phyloP scores from a whole-genome alignment of 371 early-diverging fungal genomes.

The Modicella reniformis region DNA sequence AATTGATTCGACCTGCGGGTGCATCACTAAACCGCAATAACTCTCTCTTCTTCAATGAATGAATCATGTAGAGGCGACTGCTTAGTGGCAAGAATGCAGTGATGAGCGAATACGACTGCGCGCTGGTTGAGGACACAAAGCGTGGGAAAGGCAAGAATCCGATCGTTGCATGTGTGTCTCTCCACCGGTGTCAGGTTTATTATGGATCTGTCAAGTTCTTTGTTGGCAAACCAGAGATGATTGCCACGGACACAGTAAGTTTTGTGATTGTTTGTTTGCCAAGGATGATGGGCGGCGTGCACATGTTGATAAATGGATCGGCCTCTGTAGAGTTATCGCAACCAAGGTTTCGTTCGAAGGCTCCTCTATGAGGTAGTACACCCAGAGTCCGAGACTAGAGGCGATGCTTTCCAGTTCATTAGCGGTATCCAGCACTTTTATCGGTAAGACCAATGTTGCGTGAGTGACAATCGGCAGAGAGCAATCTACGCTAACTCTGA shows the following conservation, averaged over 20 bases:
- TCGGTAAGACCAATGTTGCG: constrained; percentile 17
- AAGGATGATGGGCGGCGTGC: background rate
- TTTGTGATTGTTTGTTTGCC: background rate
- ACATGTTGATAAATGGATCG: background rate
- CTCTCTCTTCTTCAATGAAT: background rate
- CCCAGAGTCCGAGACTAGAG: constrained; percentile 40
- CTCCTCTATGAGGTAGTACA: constrained; percentile 42
- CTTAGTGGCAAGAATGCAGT: constrained; percentile 24
- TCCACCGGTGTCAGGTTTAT: constrained; percentile 17
- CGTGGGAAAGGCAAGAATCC: constrained; percentile 34
- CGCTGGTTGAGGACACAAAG: constrained; percentile 42
- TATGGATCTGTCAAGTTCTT: constrained; percentile 37
- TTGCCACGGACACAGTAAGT: constrained; percentile 37
- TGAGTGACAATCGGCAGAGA: too few species aligned
- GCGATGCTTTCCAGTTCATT: constrained; percentile 42
- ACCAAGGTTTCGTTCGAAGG: constrained; percentile 26
- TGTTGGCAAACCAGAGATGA: constrained; percentile 41
- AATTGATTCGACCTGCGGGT: background rate
- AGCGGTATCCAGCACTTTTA: constrained; percentile 41
- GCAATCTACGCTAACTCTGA: background rate
- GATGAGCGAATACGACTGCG: constrained; percentile 41
- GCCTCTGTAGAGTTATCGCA: constrained; percentile 32
- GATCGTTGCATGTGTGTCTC: constrained; percentile 40
- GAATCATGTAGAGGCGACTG: constrained; percentile 28
- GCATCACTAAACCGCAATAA: too few species aligned